Evolutionary conservation across 129 eudicot species (phyloP).

Genomic region (carrot (Daucus carota)): DNA sequence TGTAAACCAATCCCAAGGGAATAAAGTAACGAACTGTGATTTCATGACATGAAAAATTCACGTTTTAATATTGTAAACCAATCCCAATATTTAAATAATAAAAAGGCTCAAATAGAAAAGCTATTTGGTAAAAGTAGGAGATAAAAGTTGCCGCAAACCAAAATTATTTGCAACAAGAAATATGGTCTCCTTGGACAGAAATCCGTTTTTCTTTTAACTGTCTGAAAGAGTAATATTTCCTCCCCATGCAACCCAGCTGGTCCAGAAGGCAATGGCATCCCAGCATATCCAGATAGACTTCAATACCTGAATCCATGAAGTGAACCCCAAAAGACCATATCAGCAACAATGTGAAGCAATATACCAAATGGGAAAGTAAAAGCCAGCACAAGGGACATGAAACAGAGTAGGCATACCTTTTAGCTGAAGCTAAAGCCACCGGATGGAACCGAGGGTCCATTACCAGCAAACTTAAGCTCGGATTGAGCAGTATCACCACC

Average conservation of each 20-base stretch:
- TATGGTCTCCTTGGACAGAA: background rate
- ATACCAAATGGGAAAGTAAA: background rate
- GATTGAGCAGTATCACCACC: slow-evolving; percentile 17
- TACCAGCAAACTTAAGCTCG: slow-evolving; percentile 19
- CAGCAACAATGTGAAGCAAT: too few species aligned
- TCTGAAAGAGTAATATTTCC: background rate
- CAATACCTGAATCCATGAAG: background rate
- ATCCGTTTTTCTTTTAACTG: background rate
- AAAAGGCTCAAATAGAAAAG: background rate
- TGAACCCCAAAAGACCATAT: too few species aligned
- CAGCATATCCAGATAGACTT: background rate
- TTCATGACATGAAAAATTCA: background rate
- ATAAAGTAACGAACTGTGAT: too few species aligned
- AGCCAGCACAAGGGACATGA: too few species aligned
- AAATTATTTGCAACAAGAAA: background rate
- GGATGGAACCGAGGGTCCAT: slow-evolving; percentile 21
- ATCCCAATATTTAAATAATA: background rate
- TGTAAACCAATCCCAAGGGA: background rate
- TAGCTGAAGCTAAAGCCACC: slow-evolving; percentile 27
- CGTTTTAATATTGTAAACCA: background rate
- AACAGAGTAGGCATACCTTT: background rate
- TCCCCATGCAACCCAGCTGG: background rate
- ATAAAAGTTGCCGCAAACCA: background rate
- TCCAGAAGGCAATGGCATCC: background rate
- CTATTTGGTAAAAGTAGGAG: too few species aligned